Evolutionary conservation across 192 early-diverging fungal genomes (phyloP).

Genomic region (Coemansia aciculifera): DNA sequence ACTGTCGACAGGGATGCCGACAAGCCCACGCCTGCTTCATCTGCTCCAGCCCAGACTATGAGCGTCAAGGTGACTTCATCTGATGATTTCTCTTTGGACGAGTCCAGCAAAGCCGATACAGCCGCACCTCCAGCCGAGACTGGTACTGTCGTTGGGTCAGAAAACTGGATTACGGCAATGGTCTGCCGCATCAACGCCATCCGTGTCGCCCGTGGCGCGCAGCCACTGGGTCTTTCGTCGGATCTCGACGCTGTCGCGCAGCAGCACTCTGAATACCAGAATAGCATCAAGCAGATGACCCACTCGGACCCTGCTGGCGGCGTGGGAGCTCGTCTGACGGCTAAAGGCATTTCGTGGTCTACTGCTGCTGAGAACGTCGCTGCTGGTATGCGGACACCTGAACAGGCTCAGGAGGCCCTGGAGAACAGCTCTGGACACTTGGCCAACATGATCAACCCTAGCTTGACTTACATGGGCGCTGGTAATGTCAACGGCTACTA

Average conservation of each 20-base stretch:
- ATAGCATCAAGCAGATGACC: constrained; percentile 49
- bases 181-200: constrained; percentile 44
- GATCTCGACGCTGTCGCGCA: constrained; percentile 38
- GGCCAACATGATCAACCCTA: constrained; percentile 54
- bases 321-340: constrained; percentile 39
- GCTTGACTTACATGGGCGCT: constrained; percentile 50
- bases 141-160: constrained; percentile 11
- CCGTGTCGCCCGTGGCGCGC: constrained; percentile 24
- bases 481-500: constrained; percentile 48
- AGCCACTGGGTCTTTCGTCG: constrained; percentile 36
- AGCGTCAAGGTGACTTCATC: neutral
- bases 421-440: constrained; percentile 56
- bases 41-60: neutral
- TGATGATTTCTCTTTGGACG: neutral
- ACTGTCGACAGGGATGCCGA: constrained; percentile 8
- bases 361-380: constrained; percentile 58
- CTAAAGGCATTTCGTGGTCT: constrained; percentile 24
- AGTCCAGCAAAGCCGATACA: constrained; percentile 1
- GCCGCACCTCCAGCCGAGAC: constrained; percentile 14
- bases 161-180: constrained; percentile 45
- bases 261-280: constrained; percentile 52
- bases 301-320: constrained; percentile 46
- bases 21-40: neutral
- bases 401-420: constrained; percentile 42
- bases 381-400: constrained; percentile 32